Conservation (phyloP, 2,329 filamentous ascomycete species). For the Periconia sp. region DNA sequence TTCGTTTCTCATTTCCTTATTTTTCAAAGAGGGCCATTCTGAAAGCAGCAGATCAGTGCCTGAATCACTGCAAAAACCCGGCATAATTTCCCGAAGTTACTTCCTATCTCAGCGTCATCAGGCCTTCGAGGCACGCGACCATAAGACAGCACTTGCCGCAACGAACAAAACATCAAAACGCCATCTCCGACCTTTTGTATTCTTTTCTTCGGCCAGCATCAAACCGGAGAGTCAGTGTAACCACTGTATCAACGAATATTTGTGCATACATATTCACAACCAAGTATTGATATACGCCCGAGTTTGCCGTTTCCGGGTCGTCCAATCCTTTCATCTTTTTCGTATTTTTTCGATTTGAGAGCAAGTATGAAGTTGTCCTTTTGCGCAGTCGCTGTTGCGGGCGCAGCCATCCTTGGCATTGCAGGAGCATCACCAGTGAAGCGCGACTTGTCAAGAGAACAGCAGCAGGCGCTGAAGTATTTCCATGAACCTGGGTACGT, state of each 20-base stretch:
- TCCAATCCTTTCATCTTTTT: background rate
- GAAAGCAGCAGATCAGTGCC: background rate
- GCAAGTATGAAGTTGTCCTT: conserved; percentile 29
- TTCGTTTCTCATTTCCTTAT: background rate
- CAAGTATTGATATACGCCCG: conserved; percentile 4
- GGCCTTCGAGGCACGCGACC: background rate
- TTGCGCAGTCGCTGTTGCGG: conserved; percentile 22
- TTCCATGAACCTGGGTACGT: conserved; percentile 44
- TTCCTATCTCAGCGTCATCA: background rate
- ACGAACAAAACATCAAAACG: background rate
- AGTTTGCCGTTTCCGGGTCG: background rate
- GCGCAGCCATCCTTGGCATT: conserved; percentile 19
- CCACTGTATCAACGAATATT: background rate
- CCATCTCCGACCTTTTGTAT: background rate
- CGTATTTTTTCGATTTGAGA: background rate
- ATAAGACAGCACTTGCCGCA: background rate
- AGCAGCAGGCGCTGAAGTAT: conserved; percentile 34
- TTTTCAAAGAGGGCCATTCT: background rate
- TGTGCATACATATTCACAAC: background rate
- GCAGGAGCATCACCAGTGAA: conserved; percentile 24
- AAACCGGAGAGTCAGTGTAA: background rate
- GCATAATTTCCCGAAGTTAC: background rate
- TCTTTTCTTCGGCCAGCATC: background rate
- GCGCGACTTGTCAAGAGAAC: conserved; percentile 6
- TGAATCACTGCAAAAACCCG: background rate